Percentiles rank a stretch among this genome's conserved stretches.
phyloP scores from a whole-genome alignment of 2,329 filamentous ascomycete genomes.

The Fusarium illudens region DNA sequence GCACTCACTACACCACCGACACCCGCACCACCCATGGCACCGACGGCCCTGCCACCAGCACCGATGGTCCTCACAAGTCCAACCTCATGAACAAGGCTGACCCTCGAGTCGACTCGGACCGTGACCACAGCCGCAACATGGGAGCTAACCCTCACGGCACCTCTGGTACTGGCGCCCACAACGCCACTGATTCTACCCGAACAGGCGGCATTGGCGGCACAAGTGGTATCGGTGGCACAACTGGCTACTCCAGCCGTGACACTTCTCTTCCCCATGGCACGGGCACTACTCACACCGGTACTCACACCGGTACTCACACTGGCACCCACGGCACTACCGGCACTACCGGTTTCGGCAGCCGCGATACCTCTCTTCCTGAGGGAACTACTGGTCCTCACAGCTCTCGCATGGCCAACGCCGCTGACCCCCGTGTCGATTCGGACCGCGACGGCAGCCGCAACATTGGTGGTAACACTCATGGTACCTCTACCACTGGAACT shows the following conservation, averaged over 20 bases:
- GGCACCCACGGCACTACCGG: background rate
- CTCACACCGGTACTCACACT: background rate
- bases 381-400: slow-evolving; percentile 54
- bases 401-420: slow-evolving; percentile 57
- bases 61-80: slow-evolving; percentile 56
- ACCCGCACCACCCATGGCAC: slow-evolving; percentile 8
- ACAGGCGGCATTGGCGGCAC: slow-evolving; percentile 2
- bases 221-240: slow-evolving; percentile 21
- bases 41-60: slow-evolving; percentile 37
- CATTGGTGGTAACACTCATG: slow-evolving; percentile 21
- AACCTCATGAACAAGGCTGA: slow-evolving; percentile 60
- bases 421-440: slow-evolving; percentile 62
- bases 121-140: slow-evolving; percentile 50
- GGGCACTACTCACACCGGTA: slow-evolving; percentile 18
- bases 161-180: slow-evolving; percentile 34
- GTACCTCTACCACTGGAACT: slow-evolving; percentile 1
- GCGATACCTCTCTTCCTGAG: slow-evolving; percentile 24
- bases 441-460: slow-evolving; percentile 54
- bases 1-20: background rate
- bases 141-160: slow-evolving; percentile 47
- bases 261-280: background rate
- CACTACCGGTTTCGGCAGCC: background rate
- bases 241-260: slow-evolving; percentile 1
- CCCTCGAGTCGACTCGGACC: slow-evolving; percentile 63
- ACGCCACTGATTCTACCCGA: slow-evolving; percentile 52